Percentiles rank a stretch among this genome's conserved stretches.
These are phyloP conservation scores for Anisodus acutangulus DNA, from an alignment of 257 asterid genomes.

Conservation along the genomic window DNA sequence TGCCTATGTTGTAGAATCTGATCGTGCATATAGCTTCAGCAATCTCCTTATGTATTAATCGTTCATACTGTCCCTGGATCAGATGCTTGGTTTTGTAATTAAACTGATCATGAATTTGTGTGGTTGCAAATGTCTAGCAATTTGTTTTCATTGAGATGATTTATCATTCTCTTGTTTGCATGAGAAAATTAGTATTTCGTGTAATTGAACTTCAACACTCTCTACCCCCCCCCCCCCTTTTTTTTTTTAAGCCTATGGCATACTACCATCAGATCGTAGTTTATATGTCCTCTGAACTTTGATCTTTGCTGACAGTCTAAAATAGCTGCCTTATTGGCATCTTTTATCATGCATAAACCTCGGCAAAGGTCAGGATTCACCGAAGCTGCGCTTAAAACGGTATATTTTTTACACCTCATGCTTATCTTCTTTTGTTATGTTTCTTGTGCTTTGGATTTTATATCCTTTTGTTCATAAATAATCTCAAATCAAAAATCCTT, in stretches of 20 bases:
- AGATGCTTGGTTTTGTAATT: background rate
- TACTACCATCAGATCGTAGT: background rate
- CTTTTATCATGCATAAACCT: slow-evolving; percentile 78
- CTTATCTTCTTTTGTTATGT: slow-evolving; percentile 1
- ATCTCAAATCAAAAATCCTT: background rate
- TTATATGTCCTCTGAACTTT: slow-evolving; percentile 32
- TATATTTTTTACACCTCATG: slow-evolving; percentile 34
- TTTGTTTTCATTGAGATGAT: background rate
- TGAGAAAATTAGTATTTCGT: background rate
- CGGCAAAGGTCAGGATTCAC: slow-evolving; percentile 68
- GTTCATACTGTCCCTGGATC: background rate
- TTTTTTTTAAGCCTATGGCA: background rate
- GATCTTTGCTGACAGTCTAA: slow-evolving; percentile 61
- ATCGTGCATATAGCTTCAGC: background rate
- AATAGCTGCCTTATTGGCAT: slow-evolving; percentile 79
- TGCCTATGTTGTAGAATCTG: background rate
- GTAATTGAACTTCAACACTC: background rate
- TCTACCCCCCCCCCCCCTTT: background rate
- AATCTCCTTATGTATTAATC: background rate
- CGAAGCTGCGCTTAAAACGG: slow-evolving; percentile 87
- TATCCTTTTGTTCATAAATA: background rate
- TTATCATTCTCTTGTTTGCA: background rate
- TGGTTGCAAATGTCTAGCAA: slow-evolving; percentile 19
- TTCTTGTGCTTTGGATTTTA: background rate
- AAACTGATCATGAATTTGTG: background rate